Base-by-base conservation (phyloP, 208 protist genomes). In the Strigomonas galati region DNA sequence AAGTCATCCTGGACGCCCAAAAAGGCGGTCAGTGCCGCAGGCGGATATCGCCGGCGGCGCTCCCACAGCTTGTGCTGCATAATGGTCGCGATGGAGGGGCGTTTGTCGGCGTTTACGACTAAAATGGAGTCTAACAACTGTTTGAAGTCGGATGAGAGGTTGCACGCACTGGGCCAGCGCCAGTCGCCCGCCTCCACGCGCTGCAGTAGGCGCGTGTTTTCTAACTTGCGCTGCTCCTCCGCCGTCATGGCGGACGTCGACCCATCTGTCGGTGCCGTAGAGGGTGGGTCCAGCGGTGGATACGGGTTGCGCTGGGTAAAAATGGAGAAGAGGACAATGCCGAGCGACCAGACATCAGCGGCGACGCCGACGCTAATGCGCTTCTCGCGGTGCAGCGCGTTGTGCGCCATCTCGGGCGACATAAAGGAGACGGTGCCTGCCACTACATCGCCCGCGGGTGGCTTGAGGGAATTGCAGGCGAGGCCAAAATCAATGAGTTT, bases 401-500 rank as follows among this genome's bases (percentile, higher is more conserved):
- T 96, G 74, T 93, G 85, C 28, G 89, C 90, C 89, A 96, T 95
- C 73, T 97, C 91, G 0, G 94, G 94, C 14, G 94, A 85, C 82
- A 97, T 92, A 71, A 94, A 97, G n/a, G 87, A 88, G 46, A 94
- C 76, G 2, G 93, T 97, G 40, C 93, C 93, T 12, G 85, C 88
- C 62, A 96, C 89, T 21, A 96, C 82, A 51, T 96, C 91, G 9
- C 87, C 91, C 10, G 89, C 66, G 7, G 87, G 76, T 4, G 91
- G 89, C 57, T 84, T 85, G 35, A 87, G 77, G 3, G 80, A 74
- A 43, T 59, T 85, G 56, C 81, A 88, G 9, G 93, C 78, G 1
- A 97, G 80, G 5, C 93, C 93, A 80, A 96, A 97, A 75, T 96
- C 91, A 61, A 95, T 96, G 28, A 97, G 76, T 65, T 92, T 92